phyloP scores from a whole-genome alignment of 148 eudicot species.

The Cornus controversa region DNA sequence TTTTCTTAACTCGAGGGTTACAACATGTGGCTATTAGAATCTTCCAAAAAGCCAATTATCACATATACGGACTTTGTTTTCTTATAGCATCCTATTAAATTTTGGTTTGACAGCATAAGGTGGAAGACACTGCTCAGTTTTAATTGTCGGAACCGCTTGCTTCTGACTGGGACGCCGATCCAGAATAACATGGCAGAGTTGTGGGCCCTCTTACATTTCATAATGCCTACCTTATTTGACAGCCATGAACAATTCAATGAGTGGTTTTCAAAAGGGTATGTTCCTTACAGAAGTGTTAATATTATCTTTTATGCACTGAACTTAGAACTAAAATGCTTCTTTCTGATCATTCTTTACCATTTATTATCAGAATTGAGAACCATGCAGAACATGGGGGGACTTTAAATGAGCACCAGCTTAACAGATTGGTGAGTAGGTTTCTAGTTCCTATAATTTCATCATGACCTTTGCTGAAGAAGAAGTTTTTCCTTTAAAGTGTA shows the following conservation, averaged over 20 bases:
- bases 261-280: slow-evolving; percentile 99
- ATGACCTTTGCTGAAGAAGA: slow-evolving; percentile 5
- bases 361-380: slow-evolving; percentile 72
- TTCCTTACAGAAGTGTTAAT: slow-evolving; percentile 11
- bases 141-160: slow-evolving; percentile 96
- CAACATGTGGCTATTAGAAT: background rate
- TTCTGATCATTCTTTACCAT: slow-evolving; percentile 28
- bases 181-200: slow-evolving; percentile 99
- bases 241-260: slow-evolving; percentile 98
- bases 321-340: background rate
- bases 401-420: slow-evolving; percentile 96
- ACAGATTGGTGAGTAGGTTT: slow-evolving; percentile 75
- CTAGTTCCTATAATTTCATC: background rate
- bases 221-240: slow-evolving; percentile 97
- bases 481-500: background rate
- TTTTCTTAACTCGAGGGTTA: background rate
- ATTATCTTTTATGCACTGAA: background rate
- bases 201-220: slow-evolving; percentile 96
- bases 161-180: slow-evolving; percentile 93
- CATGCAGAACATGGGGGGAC: slow-evolving; percentile 99
- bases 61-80: background rate
- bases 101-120: slow-evolving; percentile 70
- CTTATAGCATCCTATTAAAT: slow-evolving; percentile 5
- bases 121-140: slow-evolving; percentile 98
- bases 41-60: background rate